Conservation (phyloP, 106 monocot species). For the Dioscorea zingiberensis region DNA sequence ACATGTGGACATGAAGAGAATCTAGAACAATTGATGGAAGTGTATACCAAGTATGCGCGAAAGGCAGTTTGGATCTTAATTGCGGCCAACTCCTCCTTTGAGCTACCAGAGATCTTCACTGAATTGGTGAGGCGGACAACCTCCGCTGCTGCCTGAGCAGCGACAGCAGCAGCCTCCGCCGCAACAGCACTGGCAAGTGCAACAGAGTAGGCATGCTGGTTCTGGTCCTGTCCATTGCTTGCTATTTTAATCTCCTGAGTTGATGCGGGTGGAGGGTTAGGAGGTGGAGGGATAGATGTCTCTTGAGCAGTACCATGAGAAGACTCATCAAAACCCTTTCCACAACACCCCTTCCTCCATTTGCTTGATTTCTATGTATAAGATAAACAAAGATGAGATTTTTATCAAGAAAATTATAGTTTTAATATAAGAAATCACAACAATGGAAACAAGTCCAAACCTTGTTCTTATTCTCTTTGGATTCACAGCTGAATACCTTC, state of each 20-base stretch:
- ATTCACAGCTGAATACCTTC: slow-evolving; percentile 49
- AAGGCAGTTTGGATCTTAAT: slow-evolving; percentile 74
- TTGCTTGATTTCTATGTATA: slow-evolving; percentile 11
- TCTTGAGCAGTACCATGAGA: background rate
- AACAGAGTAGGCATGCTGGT: slow-evolving; percentile 61
- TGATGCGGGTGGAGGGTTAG: slow-evolving; percentile 5
- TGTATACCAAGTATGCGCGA: slow-evolving; percentile 59
- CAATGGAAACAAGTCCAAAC: slow-evolving; percentile 1
- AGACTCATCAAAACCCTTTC: background rate
- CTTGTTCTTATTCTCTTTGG: slow-evolving; percentile 39
- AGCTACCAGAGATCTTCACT: slow-evolving; percentile 21
- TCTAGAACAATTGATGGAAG: too few relatives aligned
- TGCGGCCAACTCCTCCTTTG: slow-evolving; percentile 52
- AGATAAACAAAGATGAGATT: background rate
- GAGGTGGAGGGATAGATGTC: slow-evolving; percentile 7
- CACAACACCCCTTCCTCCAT: too few relatives aligned
- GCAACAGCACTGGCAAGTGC: slow-evolving; percentile 67
- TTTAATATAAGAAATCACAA: background rate
- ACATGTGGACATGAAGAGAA: too few relatives aligned
- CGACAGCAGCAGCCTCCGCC: slow-evolving; percentile 72
- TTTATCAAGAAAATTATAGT: background rate
- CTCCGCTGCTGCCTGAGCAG: slow-evolving; percentile 77
- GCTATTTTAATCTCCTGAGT: slow-evolving; percentile 9
- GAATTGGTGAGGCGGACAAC: slow-evolving; percentile 60
- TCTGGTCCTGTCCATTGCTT: slow-evolving; percentile 35